phyloP scores from a whole-genome alignment of 2,329 filamentous ascomycete species.

The Fusarium camptoceras region DNA sequence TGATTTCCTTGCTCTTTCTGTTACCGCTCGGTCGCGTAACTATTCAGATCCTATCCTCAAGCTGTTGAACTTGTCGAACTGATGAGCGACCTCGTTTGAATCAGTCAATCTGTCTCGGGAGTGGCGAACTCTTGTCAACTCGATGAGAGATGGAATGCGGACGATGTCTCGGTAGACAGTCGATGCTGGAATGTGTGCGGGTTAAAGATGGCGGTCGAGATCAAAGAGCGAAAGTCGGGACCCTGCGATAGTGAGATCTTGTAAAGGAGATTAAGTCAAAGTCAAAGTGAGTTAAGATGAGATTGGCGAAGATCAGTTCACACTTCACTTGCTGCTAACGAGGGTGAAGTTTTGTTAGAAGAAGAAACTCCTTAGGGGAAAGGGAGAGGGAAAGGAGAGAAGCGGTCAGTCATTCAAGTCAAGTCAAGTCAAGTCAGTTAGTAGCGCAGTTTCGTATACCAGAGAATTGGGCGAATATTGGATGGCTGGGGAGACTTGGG shows the following conservation, averaged over 20 bases:
- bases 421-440: conserved; percentile 9
- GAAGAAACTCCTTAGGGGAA: conserved; percentile 23
- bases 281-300: conserved; percentile 8
- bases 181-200: conserved; percentile 40
- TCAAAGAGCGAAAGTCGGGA: conserved; percentile 46
- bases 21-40: conserved; percentile 13
- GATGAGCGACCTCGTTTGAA: conserved; percentile 17
- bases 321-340: conserved; percentile 41
- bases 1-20: conserved; percentile 33
- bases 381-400: conserved; percentile 35
- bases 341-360: conserved; percentile 40
- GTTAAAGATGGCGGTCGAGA: conserved; percentile 35
- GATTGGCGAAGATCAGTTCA: conserved; percentile 40
- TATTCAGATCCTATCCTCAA: conserved; percentile 5
- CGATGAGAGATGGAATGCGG: conserved; percentile 41
- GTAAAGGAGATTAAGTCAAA: conserved; percentile 16
- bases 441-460: conserved; percentile 33
- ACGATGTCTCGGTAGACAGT: conserved; percentile 32
- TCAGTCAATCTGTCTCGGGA: conserved; percentile 39
- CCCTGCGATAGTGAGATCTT: conserved; percentile 44
- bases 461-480: conserved; percentile 39
- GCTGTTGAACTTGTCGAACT: conserved; percentile 1
- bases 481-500: conserved; percentile 44
- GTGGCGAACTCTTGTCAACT: conserved; percentile 9
- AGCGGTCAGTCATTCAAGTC: conserved; percentile 31